Evolutionary conservation across 345 rosid genomes (phyloP), one percentile per base, ranked within the genome.

Genomic region (Gossypium stocksii): DNA sequence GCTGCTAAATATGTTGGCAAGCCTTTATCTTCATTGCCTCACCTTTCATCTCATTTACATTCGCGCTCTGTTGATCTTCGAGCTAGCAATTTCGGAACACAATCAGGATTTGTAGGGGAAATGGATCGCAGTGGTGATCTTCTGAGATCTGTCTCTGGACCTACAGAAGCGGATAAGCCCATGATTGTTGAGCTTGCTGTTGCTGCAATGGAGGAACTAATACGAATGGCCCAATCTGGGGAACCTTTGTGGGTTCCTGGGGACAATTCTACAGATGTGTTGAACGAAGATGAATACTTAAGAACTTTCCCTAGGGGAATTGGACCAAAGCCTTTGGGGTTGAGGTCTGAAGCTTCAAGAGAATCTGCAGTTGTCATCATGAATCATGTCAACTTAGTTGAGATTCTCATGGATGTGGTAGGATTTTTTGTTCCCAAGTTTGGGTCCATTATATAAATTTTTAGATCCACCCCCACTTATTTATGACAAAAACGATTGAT

Each of bases 401-500:
- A 94, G 85, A 90, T 91, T 75, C 92, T 94, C 82, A 94, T 94
- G 98, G 97, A 94, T 81, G 98, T 85, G 91, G 98, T 89, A 82
- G 11, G 74, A 68, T 66, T 73, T 38, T 56, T 0, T 46, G 11
- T 16, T 5, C 14, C 15, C 58, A 59, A 22, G 4, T 20, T 41
- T 12, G 9, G 16, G n/a, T 63, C 45, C 20, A 19, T 63, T 13
- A 46, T 22, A 44, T 72, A 25, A 51, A 63, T 15, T 41, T 62
- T 72, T 54, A 62, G 22, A 19, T 10, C 54, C 43, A 34, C 19
- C 27, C 46, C 27, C 22, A 43, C 51, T 11, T 74, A 10, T 52
- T 45, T 74, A 29, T 74, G 29, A 74, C 34, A 45, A 23, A 7
- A 65, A 9, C 12, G 9, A 62, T 75, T 72, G 43, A 2, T 25